phyloP scores from a whole-genome alignment of 2,329 filamentous ascomycete species.

The Torrubiella hemipterigena region DNA sequence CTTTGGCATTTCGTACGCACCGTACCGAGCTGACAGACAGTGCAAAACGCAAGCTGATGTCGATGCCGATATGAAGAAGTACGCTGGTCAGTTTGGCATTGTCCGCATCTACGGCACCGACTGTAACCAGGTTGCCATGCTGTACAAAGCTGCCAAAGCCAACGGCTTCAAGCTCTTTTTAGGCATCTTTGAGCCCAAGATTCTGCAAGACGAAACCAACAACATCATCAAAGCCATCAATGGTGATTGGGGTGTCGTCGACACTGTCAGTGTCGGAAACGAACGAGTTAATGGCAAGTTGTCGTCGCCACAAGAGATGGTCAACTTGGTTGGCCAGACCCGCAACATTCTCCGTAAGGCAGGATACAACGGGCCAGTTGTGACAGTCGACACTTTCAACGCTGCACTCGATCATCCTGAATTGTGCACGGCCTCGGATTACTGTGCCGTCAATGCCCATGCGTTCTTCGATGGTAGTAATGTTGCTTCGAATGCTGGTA shows the following conservation, averaged over 20 bases:
- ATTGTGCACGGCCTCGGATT: constrained; percentile 63
- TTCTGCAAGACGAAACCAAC: constrained; percentile 43
- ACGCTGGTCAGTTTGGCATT: constrained; percentile 41
- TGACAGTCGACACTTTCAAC: constrained; percentile 69
- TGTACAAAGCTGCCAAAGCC: constrained; percentile 50
- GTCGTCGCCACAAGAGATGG: constrained; percentile 39
- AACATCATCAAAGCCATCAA: constrained; percentile 46
- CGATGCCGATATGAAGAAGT: constrained; percentile 47
- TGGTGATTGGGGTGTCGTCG: constrained; percentile 55
- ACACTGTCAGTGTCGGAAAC: constrained; percentile 69
- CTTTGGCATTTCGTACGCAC: constrained; percentile 35
- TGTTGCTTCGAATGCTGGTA: constrained; percentile 47
- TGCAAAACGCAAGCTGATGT: constrained; percentile 60
- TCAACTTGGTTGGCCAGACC: constrained; percentile 44
- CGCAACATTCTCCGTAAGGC: constrained; percentile 43
- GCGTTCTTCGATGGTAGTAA: constrained; percentile 67
- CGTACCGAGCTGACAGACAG: constrained; percentile 35
- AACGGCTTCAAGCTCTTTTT: constrained; percentile 60
- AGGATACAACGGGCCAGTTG: constrained; percentile 62
- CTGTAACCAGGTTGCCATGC: constrained; percentile 58
- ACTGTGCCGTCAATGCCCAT: constrained; percentile 72
- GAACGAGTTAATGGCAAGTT: constrained; percentile 60
- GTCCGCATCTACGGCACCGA: constrained; percentile 73
- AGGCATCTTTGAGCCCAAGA: constrained; percentile 56
- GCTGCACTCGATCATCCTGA: constrained; percentile 53